Base-by-base conservation (phyloP, 2,329 filamentous ascomycete genomes). In the Nothophaeocryptopus gaeumannii region DNA sequence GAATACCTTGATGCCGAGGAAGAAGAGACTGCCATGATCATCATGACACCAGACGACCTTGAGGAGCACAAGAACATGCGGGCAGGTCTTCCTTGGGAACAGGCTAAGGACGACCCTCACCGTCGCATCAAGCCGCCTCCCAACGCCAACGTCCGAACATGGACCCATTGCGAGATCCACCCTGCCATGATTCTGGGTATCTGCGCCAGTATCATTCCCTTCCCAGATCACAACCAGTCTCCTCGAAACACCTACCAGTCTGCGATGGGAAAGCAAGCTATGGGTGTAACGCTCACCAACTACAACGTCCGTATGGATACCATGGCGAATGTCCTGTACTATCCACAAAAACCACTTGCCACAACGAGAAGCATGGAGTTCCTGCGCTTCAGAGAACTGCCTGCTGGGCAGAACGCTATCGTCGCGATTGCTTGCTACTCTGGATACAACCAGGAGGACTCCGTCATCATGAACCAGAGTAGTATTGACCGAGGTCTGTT, bases 401-500 rank as follows among this genome's bases (percentile, higher is more conserved):
- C 93, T 13, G 93, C 93, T 12, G 93, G 93, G 2, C 93, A 99
- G 70, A 99, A 99, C 65, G 93, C 93, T 14, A 99, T 99, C 63
- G 93, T 99, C 10, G 95, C 93, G 35, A 99, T 99, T 72, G 85
- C 90, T 52, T 95, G 88, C 70, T 99, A 99, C 74, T 96, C 91
- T 47, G 93, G 93, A 53, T 99, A 99, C 78, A 99, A 99, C 72
- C 95, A 99, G 70, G 93, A 99, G 89, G 93, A 99, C 83, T 99
- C 93, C 60, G 92, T 99, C 60, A 96, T 99, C 65, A 97, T 99
- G 93, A 99, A 99, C 72, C 93, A 99, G 75, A 96, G 90, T 74
- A 96, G 90, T 72, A 97, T 99, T 64, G 93, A 99, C 71, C 88
- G 93, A 66, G 93, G 93, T 56, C 79, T 99, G 4, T 99, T 99